Evolutionary conservation across 371 early-diverging fungal genomes (phyloP).

Genomic region (Dinochytrium kinnereticum): DNA sequence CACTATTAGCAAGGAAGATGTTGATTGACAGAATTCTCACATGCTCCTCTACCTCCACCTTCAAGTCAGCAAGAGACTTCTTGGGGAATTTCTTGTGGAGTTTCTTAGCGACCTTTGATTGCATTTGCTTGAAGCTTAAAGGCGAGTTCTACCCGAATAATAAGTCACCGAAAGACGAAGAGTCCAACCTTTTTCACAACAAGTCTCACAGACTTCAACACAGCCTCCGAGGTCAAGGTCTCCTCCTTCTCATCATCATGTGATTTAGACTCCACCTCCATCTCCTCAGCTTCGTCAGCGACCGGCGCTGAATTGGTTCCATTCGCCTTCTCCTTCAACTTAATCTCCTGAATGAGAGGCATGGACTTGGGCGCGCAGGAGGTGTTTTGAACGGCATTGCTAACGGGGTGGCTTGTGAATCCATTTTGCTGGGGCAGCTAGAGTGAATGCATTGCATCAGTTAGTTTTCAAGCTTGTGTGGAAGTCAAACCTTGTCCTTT

Average conservation of each 20-base stretch:
- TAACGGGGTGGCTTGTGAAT: not conserved
- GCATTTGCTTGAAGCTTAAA: not conserved
- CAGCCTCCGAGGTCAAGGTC: not conserved
- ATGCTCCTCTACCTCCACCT: not conserved
- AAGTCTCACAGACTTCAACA: not conserved
- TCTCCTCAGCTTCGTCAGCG: not conserved
- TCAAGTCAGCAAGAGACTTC: not conserved
- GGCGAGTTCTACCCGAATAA: not conserved
- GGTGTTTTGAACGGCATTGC: constrained; percentile 15
- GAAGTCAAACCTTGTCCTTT: no score
- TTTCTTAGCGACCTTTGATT: constrained; percentile 7
- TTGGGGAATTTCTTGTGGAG: constrained; percentile 7
- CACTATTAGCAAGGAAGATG: no score
- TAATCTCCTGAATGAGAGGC: constrained; percentile 45
- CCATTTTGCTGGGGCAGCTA: constrained; percentile 20
- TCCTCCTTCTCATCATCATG: not conserved
- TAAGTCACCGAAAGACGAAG: not conserved
- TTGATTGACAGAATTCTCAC: not conserved
- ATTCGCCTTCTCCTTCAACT: constrained; percentile 31
- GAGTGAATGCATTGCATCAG: not conserved
- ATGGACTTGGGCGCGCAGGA: constrained; percentile 35
- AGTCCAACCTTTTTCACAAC: constrained; percentile 1
- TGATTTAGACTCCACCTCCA: no score
- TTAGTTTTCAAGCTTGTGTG: no score
- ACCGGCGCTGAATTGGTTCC: not conserved